Evolutionary conservation across 176 grass and related monocot genomes (phyloP), one percentile per base, ranked within the genome.

Genomic region (Thinopyrum elongatum): DNA sequence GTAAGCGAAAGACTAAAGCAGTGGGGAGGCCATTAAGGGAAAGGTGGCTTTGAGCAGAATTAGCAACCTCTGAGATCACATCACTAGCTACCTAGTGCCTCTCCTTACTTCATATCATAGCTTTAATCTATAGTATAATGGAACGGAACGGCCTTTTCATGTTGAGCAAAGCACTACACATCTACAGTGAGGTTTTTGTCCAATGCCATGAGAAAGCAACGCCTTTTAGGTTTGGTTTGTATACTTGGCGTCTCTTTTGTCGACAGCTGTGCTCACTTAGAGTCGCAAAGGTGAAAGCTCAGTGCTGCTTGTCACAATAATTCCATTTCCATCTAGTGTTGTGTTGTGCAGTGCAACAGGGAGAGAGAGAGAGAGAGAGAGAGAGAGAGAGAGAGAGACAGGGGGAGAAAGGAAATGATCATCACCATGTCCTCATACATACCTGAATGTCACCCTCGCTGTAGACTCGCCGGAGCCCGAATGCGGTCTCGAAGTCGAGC

Each of bases 371-470:
- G 41, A 12, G 41, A 44, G 38, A 41, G 9, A 39, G 42, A 3
- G 11, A 3, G 10, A 44, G 46, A 72, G 83, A 79, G 10, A 35
- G 34, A 13, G 41, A 12, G 41, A 44, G 38, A 41, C 7, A 39
- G 42, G 10, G 11, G 10, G 10, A 44, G 46, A 72, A 86, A 79
- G 10, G 69, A 80, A 69, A 16, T 3, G 22, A 29, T 85, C 65
- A 80, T 51, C 41, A 44, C 41, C 41, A 44, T 44, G 41, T 3
- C 41, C 39, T 85, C 65, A 83, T 49, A 6, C 27, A 33, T 33
- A 99, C 92, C 92, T 97, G 86, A 83, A 99, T 94, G 85, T 99
- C 97, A 61, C 97, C 94, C 79, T 99, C 97, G 27, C 97, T 99
- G 44, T 87, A 99, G 42, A 90, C 92, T 77, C 97, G 92, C 83